Evolutionary conservation across 371 early-diverging fungal species (phyloP).

Genomic region (Apophysomyces variabilis): DNA sequence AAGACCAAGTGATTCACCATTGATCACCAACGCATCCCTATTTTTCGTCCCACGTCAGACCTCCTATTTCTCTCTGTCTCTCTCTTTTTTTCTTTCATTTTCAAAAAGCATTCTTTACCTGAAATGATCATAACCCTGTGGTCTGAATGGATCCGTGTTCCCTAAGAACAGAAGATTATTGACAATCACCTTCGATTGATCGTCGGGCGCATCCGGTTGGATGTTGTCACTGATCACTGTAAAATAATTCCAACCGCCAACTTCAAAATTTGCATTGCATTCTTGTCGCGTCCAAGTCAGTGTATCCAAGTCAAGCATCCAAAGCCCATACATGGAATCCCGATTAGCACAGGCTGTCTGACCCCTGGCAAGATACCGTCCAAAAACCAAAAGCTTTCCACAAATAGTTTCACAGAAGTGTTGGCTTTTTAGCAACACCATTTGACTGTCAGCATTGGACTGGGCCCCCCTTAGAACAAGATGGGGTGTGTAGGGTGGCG

Average conservation of each 20-base stretch:
- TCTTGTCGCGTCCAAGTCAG: slow-evolving; percentile 66
- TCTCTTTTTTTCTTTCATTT: too few species aligned
- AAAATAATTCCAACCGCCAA: slow-evolving; percentile 71
- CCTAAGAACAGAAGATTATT: slow-evolving; percentile 56
- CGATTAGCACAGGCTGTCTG: slow-evolving; percentile 9
- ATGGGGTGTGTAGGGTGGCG: slow-evolving; percentile 50
- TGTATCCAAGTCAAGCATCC: slow-evolving; percentile 68
- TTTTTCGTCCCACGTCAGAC: neutral
- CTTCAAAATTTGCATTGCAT: slow-evolving; percentile 55
- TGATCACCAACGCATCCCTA: slow-evolving; percentile 60
- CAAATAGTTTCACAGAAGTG: slow-evolving; percentile 71
- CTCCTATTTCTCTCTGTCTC: too few species aligned
- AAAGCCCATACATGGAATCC: slow-evolving; percentile 59
- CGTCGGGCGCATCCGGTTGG: slow-evolving; percentile 21
- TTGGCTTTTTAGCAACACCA: slow-evolving; percentile 66
- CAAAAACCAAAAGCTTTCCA: slow-evolving; percentile 64
- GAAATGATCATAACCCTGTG: slow-evolving; percentile 66
- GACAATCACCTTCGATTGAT: slow-evolving; percentile 24
- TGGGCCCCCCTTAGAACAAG: slow-evolving; percentile 41
- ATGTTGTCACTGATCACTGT: slow-evolving; percentile 45
- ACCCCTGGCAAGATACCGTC: slow-evolving; percentile 50
- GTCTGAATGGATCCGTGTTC: slow-evolving; percentile 59
- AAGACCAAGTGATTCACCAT: slow-evolving; percentile 62
- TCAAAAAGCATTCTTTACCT: slow-evolving; percentile 26
- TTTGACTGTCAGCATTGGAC: slow-evolving; percentile 46